Evolutionary conservation across 2,329 filamentous ascomycete species (phyloP).

Genomic region (Stagonosporopsis vannaccii): DNA sequence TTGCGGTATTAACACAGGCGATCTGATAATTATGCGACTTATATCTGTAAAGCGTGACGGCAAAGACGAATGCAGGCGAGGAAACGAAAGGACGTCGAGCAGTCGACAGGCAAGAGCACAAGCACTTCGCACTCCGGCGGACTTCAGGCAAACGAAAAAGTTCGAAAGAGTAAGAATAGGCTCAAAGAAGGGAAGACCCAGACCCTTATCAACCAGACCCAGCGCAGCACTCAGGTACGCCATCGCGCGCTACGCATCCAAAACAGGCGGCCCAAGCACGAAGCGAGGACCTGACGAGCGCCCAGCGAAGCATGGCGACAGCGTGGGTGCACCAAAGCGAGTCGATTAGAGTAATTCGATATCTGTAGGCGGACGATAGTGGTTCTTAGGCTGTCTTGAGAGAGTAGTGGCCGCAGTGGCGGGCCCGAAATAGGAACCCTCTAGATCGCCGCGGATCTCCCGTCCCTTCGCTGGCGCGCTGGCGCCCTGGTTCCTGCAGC

Average conservation of each 20-base stretch:
- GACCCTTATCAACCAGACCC: conserved; percentile 14
- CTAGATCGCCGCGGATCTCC: conserved; percentile 9
- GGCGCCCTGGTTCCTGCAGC: conserved; percentile 6
- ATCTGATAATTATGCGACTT: background rate
- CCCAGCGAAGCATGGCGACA: conserved; percentile 1
- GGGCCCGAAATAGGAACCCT: conserved; percentile 15
- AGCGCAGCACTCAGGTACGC: conserved; percentile 13
- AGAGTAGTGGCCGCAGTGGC: conserved; percentile 2
- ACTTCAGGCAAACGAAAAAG: background rate
- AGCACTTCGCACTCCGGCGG: background rate
- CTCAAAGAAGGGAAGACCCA: background rate
- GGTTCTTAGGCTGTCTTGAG: conserved; percentile 8
- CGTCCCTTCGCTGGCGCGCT: background rate
- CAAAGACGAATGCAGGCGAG: background rate
- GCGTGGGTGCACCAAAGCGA: background rate
- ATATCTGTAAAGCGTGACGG: background rate
- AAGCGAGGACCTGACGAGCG: background rate
- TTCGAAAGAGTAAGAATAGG: conserved; percentile 1
- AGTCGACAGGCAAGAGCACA: conserved; percentile 16
- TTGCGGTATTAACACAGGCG: background rate
- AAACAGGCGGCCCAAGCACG: conserved; percentile 4
- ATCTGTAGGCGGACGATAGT: conserved; percentile 7
- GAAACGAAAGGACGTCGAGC: conserved; percentile 17
- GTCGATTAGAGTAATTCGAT: conserved; percentile 6
- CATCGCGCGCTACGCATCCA: conserved; percentile 12